Evolutionary conservation across 2,329 filamentous ascomycete genomes (phyloP).

Genomic region (Corynespora cassiicola): DNA sequence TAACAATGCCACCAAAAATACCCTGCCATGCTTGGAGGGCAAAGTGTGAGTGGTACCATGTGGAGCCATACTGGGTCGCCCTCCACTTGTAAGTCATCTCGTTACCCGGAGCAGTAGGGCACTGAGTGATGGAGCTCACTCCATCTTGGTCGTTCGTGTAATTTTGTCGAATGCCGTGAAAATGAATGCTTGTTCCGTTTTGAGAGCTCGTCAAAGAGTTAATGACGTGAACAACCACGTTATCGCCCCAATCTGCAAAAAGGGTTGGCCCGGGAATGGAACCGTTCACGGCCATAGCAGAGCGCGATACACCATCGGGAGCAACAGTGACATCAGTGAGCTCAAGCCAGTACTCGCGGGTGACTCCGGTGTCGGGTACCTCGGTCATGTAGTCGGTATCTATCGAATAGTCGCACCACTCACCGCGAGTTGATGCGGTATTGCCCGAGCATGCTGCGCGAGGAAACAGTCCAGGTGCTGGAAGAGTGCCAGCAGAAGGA

Average conservation of each 20-base stretch:
- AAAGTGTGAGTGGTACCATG: conserved; percentile 53
- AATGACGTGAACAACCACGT: conserved; percentile 44
- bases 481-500: no score
- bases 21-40: conserved; percentile 50
- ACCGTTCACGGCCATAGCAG: conserved; percentile 49
- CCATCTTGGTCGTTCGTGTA: conserved; percentile 39
- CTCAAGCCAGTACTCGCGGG: conserved; percentile 56
- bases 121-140: conserved; percentile 40
- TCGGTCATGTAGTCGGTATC: conserved; percentile 60
- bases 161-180: conserved; percentile 39
- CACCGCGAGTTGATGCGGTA: conserved; percentile 31
- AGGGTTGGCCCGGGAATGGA: conserved; percentile 54
- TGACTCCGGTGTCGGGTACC: conserved; percentile 61
- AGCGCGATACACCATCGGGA: conserved; percentile 61
- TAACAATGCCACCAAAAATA: conserved; percentile 48
- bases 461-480: conserved; percentile 6
- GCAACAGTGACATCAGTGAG: conserved; percentile 50
- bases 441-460: conserved; percentile 38
- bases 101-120: conserved; percentile 29
- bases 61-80: conserved; percentile 48
- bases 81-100: conserved; percentile 41
- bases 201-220: conserved; percentile 32
- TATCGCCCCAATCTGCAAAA: conserved; percentile 49
- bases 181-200: conserved; percentile 42
- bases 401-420: conserved; percentile 58